Conservation (phyloP, 805 yeast species). For the Blastobotrys robertii region DNA sequence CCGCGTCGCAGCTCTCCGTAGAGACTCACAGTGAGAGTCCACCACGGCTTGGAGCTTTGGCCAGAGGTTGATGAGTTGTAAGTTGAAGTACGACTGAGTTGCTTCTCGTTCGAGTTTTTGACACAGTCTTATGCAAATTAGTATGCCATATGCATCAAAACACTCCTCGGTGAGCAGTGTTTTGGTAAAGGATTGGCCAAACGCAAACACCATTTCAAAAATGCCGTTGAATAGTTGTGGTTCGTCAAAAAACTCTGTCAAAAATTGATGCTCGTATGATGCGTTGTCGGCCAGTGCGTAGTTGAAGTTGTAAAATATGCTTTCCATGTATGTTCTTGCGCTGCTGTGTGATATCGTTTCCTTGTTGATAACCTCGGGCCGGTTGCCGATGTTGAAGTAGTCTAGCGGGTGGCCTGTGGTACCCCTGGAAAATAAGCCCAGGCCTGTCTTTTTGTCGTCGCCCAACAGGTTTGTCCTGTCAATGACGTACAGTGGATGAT, state of each 20-base stretch:
- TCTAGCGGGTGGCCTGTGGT: slow-evolving; percentile 33
- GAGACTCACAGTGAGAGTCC: slow-evolving; percentile 65
- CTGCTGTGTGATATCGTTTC: too few species aligned
- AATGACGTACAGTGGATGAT: slow-evolving; percentile 44
- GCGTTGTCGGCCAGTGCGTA: slow-evolving; percentile 68
- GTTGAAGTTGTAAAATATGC: slow-evolving; percentile 62
- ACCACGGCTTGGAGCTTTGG: slow-evolving; percentile 71
- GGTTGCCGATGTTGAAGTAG: slow-evolving; percentile 46
- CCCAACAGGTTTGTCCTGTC: slow-evolving; percentile 54
- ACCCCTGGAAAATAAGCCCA: background rate
- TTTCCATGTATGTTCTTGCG: slow-evolving; percentile 74
- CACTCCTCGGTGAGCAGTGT: slow-evolving; percentile 25
- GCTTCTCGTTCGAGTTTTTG: slow-evolving; percentile 57
- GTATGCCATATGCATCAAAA: slow-evolving; percentile 69
- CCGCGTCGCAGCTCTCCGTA: slow-evolving; percentile 43
- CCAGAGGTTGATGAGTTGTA: slow-evolving; percentile 66
- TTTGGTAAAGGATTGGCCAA: slow-evolving; percentile 42
- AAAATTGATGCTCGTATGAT: slow-evolving; percentile 63
- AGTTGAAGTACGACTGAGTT: slow-evolving; percentile 58
- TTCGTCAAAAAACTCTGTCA: slow-evolving; percentile 58
- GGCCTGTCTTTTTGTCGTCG: background rate
- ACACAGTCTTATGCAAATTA: slow-evolving; percentile 62
- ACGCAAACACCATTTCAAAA: slow-evolving; percentile 42
- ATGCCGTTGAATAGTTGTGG: slow-evolving; percentile 34
- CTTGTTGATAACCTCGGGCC: slow-evolving; percentile 48